phyloP scores from a whole-genome alignment of 2,329 filamentous ascomycete species.

The Keithomyces neogunnii region DNA sequence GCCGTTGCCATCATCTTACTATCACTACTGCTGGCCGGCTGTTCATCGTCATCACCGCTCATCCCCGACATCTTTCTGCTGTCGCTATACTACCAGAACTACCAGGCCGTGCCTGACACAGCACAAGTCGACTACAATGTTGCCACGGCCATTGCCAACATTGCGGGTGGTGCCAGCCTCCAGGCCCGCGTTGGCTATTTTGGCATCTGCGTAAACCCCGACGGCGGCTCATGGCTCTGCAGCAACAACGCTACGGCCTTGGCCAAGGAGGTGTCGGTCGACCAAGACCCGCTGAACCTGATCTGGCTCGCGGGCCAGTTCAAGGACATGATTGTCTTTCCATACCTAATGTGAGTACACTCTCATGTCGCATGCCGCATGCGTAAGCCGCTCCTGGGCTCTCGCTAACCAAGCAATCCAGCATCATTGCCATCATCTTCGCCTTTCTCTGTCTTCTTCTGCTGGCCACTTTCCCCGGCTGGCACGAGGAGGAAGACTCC shows the following conservation, averaged over 20 bases:
- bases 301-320: conserved; percentile 97
- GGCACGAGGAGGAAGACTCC: conserved; percentile 84
- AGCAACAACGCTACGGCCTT: conserved; percentile 94
- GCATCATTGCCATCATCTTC: conserved; percentile 95
- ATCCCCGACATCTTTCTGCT: conserved; percentile 97
- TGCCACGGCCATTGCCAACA: conserved; percentile 77
- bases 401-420: conserved; percentile 22
- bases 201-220: conserved; percentile 89
- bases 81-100: conserved; percentile 91
- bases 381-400: background rate
- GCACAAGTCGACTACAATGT: conserved; percentile 88
- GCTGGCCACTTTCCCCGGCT: conserved; percentile 92
- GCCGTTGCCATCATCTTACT: conserved; percentile 88
- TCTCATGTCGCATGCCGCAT: too few relatives aligned
- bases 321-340: conserved; percentile 97
- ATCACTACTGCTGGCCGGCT: conserved; percentile 85
- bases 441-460: conserved; percentile 94
- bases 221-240: conserved; percentile 87
- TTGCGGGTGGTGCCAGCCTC: conserved; percentile 74
- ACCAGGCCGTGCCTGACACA: conserved; percentile 72
- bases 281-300: conserved; percentile 92
- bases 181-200: conserved; percentile 96
- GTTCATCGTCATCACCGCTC: conserved; percentile 89
- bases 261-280: conserved; percentile 78
- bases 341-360: conserved; percentile 74